Evolutionary conservation across 2,329 filamentous ascomycete species (phyloP).

Genomic region (Curvularia sp.): DNA sequence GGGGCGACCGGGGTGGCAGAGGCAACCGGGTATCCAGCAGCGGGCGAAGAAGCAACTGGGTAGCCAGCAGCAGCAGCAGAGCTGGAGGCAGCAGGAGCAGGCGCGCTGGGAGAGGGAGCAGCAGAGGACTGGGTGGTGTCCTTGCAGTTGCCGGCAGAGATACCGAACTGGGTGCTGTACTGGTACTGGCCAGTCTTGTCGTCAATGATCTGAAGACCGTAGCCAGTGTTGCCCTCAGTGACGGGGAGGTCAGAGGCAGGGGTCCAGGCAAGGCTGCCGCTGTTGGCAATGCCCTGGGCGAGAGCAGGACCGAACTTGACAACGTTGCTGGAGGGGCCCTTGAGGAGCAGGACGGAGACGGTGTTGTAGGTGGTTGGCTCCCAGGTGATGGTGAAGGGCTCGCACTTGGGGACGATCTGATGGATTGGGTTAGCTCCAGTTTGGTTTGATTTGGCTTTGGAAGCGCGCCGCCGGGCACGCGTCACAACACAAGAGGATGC

Average conservation of each 20-base stretch:
- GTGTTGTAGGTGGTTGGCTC: slow-evolving; percentile 56
- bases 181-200: slow-evolving; percentile 67
- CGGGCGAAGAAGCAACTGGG: slow-evolving; percentile 2
- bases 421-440: background rate
- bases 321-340: slow-evolving; percentile 65
- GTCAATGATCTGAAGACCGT: slow-evolving; percentile 68
- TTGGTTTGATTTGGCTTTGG: slow-evolving; percentile 7
- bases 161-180: slow-evolving; percentile 66
- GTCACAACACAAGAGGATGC: background rate
- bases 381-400: slow-evolving; percentile 67
- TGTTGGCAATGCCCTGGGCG: slow-evolving; percentile 62
- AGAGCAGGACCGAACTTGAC: slow-evolving; percentile 60
- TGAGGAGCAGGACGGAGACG: slow-evolving; percentile 67
- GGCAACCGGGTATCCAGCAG: slow-evolving; percentile 26
- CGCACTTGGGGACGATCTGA: slow-evolving; percentile 62
- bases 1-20: slow-evolving; percentile 13
- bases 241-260: slow-evolving; percentile 57
- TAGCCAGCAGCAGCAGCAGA: slow-evolving; percentile 13
- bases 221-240: slow-evolving; percentile 57
- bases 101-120: slow-evolving; percentile 9
- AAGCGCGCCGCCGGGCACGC: background rate
- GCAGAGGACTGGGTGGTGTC: slow-evolving; percentile 29
- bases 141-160: slow-evolving; percentile 55
- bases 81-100: slow-evolving; percentile 20
- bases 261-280: slow-evolving; percentile 63